These are phyloP conservation scores for Phoma sp. DNA, from an alignment of 2,329 filamentous ascomycete species.

Conservation along the genomic window DNA sequence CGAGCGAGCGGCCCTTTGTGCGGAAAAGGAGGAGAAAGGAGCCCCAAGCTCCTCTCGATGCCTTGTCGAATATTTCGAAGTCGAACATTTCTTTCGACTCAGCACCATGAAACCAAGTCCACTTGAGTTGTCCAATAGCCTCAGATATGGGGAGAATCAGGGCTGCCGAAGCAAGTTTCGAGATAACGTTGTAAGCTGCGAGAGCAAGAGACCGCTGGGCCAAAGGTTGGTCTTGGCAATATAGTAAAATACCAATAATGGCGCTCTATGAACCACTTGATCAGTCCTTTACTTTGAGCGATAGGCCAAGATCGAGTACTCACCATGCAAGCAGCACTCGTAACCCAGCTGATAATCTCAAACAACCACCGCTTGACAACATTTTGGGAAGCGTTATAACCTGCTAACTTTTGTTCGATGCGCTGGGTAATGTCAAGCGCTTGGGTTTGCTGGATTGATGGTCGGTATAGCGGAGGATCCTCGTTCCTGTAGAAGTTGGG, in stretches of 20 bases:
- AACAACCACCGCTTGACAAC: constrained; percentile 36
- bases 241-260: constrained; percentile 44
- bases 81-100: constrained; percentile 43
- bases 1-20: constrained; percentile 30
- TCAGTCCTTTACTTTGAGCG: too few species aligned
- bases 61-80: constrained; percentile 49
- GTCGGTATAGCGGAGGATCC: background rate
- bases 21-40: constrained; percentile 24
- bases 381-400: constrained; percentile 31
- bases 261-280: constrained; percentile 4
- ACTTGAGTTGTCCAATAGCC: constrained; percentile 45
- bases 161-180: constrained; percentile 26
- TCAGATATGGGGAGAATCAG: constrained; percentile 39
- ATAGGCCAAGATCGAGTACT: too few species aligned
- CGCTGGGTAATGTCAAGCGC: constrained; percentile 25
- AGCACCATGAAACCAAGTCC: constrained; percentile 44
- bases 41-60: constrained; percentile 38
- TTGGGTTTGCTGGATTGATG: background rate
- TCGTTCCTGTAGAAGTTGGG: background rate
- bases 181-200: constrained; percentile 30
- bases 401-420: constrained; percentile 32
- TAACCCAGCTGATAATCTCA: constrained; percentile 37
- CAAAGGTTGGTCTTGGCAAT: constrained; percentile 35
- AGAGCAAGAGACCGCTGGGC: constrained; percentile 41
- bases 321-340: constrained; percentile 44